Evolutionary conservation across 305 asterid species (phyloP).

Genomic region (Nicotiana rustica): DNA sequence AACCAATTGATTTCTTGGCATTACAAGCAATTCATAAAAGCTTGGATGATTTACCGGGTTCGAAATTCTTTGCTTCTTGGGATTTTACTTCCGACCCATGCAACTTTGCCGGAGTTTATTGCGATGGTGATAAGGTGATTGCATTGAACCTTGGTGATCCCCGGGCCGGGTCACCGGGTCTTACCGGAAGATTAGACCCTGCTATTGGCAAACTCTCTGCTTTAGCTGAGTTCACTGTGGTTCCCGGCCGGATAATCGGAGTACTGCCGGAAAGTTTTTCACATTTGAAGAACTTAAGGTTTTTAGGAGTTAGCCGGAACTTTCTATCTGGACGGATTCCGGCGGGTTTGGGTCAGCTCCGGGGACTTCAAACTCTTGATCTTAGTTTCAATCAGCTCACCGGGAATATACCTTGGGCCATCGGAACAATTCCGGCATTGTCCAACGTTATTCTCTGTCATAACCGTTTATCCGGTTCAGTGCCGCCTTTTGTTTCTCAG

Average conservation of each 20-base stretch:
- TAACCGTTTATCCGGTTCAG: conserved; percentile 70
- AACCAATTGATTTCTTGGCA: conserved; percentile 88
- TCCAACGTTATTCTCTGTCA: conserved; percentile 75
- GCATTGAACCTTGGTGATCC: conserved; percentile 94
- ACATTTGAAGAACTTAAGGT: conserved; percentile 62
- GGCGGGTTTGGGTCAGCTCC: conserved; percentile 69
- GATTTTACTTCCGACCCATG: conserved; percentile 98
- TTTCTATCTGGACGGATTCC: conserved; percentile 79
- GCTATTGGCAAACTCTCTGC: conserved; percentile 78
- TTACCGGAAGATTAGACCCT: conserved; percentile 75
- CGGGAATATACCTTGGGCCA: conserved; percentile 64
- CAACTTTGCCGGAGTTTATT: conserved; percentile 82
- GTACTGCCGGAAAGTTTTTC: conserved; percentile 69
- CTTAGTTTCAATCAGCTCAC: conserved; percentile 77
- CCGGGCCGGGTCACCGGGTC: conserved; percentile 87
- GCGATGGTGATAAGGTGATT: conserved; percentile 71
- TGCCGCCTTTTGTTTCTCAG: conserved; percentile 70
- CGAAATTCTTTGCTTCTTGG: conserved; percentile 82
- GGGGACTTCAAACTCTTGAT: conserved; percentile 72
- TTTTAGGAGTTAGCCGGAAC: conserved; percentile 78
- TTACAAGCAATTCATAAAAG: conserved; percentile 75
- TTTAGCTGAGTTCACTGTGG: conserved; percentile 78
- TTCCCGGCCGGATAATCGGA: conserved; percentile 86
- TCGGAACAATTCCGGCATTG: conserved; percentile 69
- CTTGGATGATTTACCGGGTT: conserved; percentile 79